A percentile compares a stretch with the other conserved stretches of the same genome.
phyloP scores from a whole-genome alignment of 2,329 filamentous ascomycete species.

The Rhynchosporium secalis region DNA sequence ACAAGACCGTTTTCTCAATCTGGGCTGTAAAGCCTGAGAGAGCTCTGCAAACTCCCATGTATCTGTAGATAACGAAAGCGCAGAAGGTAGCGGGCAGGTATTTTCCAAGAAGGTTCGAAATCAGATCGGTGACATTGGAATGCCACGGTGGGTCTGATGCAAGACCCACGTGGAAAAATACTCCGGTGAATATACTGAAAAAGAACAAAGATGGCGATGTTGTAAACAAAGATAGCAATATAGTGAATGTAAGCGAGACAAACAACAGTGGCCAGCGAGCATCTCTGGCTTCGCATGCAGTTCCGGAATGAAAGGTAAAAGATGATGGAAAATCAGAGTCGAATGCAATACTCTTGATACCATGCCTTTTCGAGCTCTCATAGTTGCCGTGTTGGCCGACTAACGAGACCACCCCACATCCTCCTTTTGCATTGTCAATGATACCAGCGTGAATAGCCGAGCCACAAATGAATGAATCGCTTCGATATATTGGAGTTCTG shows the following conservation, averaged over 20 bases:
- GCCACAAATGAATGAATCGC: slow-evolving; percentile 85
- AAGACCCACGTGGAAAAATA: slow-evolving; percentile 88
- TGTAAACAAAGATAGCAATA: slow-evolving; percentile 77
- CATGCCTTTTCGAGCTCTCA: slow-evolving; percentile 64
- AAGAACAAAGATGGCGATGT: slow-evolving; percentile 80
- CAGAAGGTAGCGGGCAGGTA: slow-evolving; percentile 87
- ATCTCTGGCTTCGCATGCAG: slow-evolving; percentile 71
- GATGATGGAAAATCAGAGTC: slow-evolving; percentile 87
- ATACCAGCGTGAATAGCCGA: slow-evolving; percentile 83
- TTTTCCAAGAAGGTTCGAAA: slow-evolving; percentile 77
- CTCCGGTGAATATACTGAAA: slow-evolving; percentile 74
- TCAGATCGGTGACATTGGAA: slow-evolving; percentile 64
- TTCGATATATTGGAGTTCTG: slow-evolving; percentile 67
- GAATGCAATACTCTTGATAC: slow-evolving; percentile 76
- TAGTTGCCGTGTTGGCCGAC: slow-evolving; percentile 68
- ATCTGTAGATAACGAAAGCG: slow-evolving; percentile 83
- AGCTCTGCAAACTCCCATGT: slow-evolving; percentile 73
- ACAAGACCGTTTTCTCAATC: slow-evolving; percentile 85
- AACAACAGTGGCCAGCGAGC: slow-evolving; percentile 81
- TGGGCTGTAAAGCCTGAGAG: slow-evolving; percentile 75
- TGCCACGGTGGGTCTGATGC: slow-evolving; percentile 82
- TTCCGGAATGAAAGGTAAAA: slow-evolving; percentile 70
- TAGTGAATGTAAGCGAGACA: slow-evolving; percentile 78
- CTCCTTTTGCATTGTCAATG: slow-evolving; percentile 68
- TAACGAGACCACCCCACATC: slow-evolving; percentile 78